Base-by-base conservation (phyloP, 306 rosid species). In the Notholithocarpus densiflorus region DNA sequence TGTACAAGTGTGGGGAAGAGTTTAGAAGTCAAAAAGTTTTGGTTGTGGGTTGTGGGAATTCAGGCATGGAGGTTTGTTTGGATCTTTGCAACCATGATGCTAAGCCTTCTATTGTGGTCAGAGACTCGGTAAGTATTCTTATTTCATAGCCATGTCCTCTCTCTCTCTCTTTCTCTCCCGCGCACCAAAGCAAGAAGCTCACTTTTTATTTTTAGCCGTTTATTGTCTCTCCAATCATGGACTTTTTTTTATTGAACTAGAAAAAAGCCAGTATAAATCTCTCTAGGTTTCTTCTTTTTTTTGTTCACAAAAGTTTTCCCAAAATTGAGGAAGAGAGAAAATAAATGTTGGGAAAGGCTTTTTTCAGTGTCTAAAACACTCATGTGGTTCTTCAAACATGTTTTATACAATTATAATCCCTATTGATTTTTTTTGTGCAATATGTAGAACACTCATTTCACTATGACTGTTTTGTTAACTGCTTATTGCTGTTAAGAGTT, bases 41-140 rank as follows among this genome's bases (percentile, higher is more conserved):
- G 90, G 98, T 93, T 4, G 98, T 93, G 10, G 98, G 98, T 0
- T 91, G 98, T 87, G 98, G 98, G n/a, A 93, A 93, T 86, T 93
- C 98, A 0, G 98, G 98, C 32, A 93, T 93, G 98, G 98, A 93
- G 85, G 97, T 91, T 11, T 93, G 98, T 73, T 86, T 93, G 80
- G 98, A 93, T 89, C 98, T 93, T 56, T 91, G 94, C 80, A 87
- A 91, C 82, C 81, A 87, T 83, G 74, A 84, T 84, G 94, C 97
- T 68, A 76, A 78, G 76, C 97, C 98, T 71, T 87, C 94, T 48
- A 92, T 93, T 82, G 92, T 87, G 1, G 97, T 88, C 59, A 89
- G 98, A 87, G 92, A 93, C 71, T 74, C 90, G 24, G 98, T 93
- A 87, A 89, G 94, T 56, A 21, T 74, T 37, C 59, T 56, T 64